These are phyloP conservation scores for Alternaria solani DNA, from an alignment of 2,329 filamentous ascomycete species.

Conservation along the genomic window DNA sequence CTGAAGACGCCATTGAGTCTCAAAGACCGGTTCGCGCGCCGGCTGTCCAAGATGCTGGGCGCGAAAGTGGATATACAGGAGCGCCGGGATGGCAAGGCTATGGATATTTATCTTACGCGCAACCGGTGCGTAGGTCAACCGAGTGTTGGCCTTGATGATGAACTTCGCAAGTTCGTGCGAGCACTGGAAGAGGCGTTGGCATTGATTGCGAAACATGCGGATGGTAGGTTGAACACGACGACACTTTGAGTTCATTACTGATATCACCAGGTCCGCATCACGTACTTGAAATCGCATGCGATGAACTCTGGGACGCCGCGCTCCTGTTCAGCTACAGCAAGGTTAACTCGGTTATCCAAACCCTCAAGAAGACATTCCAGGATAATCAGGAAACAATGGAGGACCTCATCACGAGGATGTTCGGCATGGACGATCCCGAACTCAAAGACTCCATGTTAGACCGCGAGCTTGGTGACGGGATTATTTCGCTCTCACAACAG, in stretches of 20 bases:
- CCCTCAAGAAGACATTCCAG: background rate
- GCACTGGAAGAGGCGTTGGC: background rate
- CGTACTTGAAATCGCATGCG: background rate
- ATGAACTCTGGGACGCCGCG: slow-evolving; percentile 2
- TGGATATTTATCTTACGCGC: background rate
- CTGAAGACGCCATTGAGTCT: background rate
- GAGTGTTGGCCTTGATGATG: background rate
- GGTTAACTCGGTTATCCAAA: background rate
- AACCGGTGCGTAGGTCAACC: background rate
- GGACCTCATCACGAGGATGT: background rate
- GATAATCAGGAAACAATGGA: background rate
- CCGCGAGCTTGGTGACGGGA: background rate
- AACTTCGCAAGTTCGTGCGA: background rate
- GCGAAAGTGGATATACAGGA: background rate
- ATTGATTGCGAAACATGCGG: background rate
- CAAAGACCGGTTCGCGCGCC: background rate
- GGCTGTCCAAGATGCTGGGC: background rate
- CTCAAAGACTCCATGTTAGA: background rate
- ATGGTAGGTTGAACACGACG: rapidly evolving
- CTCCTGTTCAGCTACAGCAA: background rate
- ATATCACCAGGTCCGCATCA: background rate
- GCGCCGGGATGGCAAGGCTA: rapidly evolving
- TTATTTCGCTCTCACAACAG: slow-evolving; percentile 10
- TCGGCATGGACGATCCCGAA: too few species aligned
- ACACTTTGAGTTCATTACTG: background rate